Percentiles rank a stretch among this genome's conserved stretches.
Conservation (phyloP, 176 grass and related monocot genomes). For the Elymus sibiricus region DNA sequence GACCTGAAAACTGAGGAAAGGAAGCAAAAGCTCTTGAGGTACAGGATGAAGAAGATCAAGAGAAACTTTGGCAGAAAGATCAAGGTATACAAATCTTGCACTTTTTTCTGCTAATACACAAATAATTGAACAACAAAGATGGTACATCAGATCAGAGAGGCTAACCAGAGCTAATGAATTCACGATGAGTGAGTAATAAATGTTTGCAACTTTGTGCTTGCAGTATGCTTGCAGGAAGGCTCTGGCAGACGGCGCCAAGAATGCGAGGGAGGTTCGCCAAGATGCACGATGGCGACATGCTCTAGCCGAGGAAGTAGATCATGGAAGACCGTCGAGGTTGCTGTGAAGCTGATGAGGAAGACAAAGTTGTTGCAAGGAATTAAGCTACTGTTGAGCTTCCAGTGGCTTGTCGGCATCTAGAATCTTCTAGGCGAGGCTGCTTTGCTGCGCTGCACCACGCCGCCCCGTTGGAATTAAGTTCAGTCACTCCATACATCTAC, state of each 20-base stretch:
- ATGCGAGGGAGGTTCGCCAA: slow-evolving; percentile 95
- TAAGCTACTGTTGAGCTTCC: background rate
- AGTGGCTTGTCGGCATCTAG: slow-evolving; percentile 17
- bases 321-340: background rate
- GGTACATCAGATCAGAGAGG: background rate
- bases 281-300: slow-evolving; percentile 67
- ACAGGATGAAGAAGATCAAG: too few relatives aligned
- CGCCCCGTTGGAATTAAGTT: too few relatives aligned
- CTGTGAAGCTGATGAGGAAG: background rate
- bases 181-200: background rate
- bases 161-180: too few relatives aligned
- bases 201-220: background rate
- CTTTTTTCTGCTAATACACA: background rate
- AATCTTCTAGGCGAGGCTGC: slow-evolving; percentile 27
- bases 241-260: slow-evolving; percentile 89
- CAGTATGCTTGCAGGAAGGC: slow-evolving; percentile 98
- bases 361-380: background rate
- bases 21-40: slow-evolving; percentile 90
- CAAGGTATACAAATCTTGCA: slow-evolving; percentile 39
- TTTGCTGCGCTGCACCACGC: background rate
- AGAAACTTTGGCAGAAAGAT: too few relatives aligned
- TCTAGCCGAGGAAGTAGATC: slow-evolving; percentile 47
- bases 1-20: slow-evolving; percentile 86
- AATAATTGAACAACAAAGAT: background rate
- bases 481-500: too few relatives aligned